phyloP scores from a whole-genome alignment of 495 filamentous ascomycete genomes.

The Melanomma pulvis-pyrius region DNA sequence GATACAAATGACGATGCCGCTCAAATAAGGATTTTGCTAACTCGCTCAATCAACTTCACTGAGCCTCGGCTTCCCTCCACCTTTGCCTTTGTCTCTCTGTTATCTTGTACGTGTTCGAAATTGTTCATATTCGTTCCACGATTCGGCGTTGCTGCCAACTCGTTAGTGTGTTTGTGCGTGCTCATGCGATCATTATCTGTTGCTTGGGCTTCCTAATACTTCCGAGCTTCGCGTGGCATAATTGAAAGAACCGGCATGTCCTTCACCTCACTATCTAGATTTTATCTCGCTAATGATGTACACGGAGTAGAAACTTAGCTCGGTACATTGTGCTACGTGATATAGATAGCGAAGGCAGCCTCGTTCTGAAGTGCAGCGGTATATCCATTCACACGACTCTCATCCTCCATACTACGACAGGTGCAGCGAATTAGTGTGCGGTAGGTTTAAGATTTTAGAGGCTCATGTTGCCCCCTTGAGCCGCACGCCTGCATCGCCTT shows the following conservation, averaged over 20 bases:
- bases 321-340: conserved; percentile 2
- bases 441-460: neutral
- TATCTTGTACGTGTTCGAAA: conserved; percentile 12
- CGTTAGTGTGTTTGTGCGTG: conserved; percentile 31
- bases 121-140: conserved; percentile 24
- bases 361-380: conserved; percentile 1
- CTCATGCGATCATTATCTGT: conserved; percentile 22
- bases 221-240: conserved; percentile 18
- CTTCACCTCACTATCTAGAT: neutral
- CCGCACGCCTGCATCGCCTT: conserved; percentile 2
- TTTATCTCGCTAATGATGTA: conserved; percentile 11
- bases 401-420: neutral
- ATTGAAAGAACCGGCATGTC: neutral
- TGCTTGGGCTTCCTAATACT: conserved; percentile 13
- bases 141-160: conserved; percentile 13
- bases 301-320: conserved; percentile 3
- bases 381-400: neutral
- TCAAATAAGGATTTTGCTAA: neutral
- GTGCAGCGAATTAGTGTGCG: neutral
- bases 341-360: conserved; percentile 20
- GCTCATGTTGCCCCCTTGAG: neutral
- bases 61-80: neutral
- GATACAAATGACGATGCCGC: conserved; percentile 13
- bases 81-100: neutral
- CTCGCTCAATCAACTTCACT: neutral